Base-by-base conservation (phyloP, 1,139 yeast genomes). In the Hemisphaericaspora subhashii region DNA sequence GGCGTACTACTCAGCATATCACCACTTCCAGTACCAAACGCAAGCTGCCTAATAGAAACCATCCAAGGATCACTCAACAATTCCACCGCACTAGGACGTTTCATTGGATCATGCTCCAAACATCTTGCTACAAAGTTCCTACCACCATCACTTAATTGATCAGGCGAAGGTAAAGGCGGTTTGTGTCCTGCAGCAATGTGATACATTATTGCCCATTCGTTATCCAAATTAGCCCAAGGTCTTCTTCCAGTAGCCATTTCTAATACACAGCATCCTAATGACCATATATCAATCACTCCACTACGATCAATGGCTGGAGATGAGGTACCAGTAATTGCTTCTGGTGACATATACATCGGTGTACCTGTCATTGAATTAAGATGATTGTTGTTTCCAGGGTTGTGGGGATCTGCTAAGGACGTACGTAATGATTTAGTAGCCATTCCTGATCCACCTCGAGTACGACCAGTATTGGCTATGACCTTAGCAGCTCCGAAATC, bases 291-390 rank as follows among this genome's bases (percentile, higher is more conserved):
- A 35, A 83, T 82, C 7, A 84, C 81, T 1, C 95, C 95, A 52
- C 76, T 81, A 42, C 78, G 74, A 29, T 83, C 86, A 22, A 22
- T 14, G 16, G 27, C 27, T 2, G 28, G 13, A 3, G 77, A 64
- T 3, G 75, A 66, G 3, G 81, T 70, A 1, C 97, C 97, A 1
- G 95, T 86, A 41, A 92, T 89, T 0, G 88, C 89, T 57, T 92
- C 98, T 0, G 98, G 98, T 0, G 98, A 87, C 98, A 92, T 92
- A 62, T 92, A 92, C 98, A 92, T 92, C 13, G 98, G 98, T 0
- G 98, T 92, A 36, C 98, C 98, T 1, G 95, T 87, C 82, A 90
- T 81, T 11, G 77, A 69, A 48, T 68, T 70, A 40, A 70, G 52
- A 43, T 68, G 68, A 36, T 57, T 52, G 24, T 52, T 53, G 25